phyloP scores from a whole-genome alignment of 1,284 basidiomycete genomes.

The Puccinia coronata region DNA sequence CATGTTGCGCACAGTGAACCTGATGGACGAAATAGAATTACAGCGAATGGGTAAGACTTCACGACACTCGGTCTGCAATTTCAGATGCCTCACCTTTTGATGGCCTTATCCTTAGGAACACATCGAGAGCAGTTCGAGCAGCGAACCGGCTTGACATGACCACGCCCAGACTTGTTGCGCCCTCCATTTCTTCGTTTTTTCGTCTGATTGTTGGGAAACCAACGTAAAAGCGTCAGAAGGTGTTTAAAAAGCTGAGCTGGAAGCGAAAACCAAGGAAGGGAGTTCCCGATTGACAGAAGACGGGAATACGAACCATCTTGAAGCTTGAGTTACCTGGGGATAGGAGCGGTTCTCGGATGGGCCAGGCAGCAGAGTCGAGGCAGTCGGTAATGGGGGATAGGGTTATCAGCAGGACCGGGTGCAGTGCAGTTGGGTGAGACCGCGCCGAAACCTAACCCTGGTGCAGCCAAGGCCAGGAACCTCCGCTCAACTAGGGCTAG shows the following conservation, averaged over 20 bases:
- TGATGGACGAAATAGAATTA: conserved; percentile 6
- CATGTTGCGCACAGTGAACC: conserved; percentile 99
- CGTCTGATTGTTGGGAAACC: conserved; percentile 64
- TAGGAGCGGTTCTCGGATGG: not conserved
- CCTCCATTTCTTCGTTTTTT: conserved; percentile 98
- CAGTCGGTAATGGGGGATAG: not conserved
- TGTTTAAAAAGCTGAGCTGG: not conserved
- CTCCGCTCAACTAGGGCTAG: no score
- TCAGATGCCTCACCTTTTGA: conserved; percentile 67
- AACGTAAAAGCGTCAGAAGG: not conserved
- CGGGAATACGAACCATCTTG: conserved; percentile 6
- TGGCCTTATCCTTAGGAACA: conserved; percentile 83
- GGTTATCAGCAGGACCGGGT: no score
- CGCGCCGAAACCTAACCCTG: not conserved
- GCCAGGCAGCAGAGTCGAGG: not conserved
- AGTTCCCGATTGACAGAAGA: no score
- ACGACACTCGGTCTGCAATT: not conserved
- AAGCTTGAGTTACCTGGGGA: not conserved
- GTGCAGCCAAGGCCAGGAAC: no score
- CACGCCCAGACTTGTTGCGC: conserved; percentile 71
- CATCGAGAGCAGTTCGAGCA: conserved; percentile 98
- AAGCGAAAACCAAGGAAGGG: not conserved
- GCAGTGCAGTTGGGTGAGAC: not conserved
- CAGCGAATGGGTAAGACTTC: not conserved
- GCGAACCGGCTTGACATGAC: conserved; percentile 88